Evolutionary conservation across 1,139 yeast genomes (phyloP).

Genomic region (Yamadazyma atlantica): DNA sequence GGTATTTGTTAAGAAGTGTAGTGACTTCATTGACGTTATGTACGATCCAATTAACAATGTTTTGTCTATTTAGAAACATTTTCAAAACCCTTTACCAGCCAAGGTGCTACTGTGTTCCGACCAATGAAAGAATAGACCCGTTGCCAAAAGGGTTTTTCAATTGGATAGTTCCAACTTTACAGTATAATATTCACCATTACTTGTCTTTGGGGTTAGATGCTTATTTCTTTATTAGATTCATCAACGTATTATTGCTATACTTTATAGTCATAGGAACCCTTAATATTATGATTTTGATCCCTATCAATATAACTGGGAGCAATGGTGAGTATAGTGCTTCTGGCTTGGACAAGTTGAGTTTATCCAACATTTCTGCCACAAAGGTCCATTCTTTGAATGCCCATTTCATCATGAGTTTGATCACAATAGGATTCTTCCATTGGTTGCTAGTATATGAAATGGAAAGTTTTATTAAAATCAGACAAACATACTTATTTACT

Average conservation of each 20-base stretch:
- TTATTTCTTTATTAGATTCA: slow-evolving; percentile 58
- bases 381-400: slow-evolving; percentile 47
- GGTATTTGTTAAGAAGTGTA: slow-evolving; percentile 47
- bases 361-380: slow-evolving; percentile 56
- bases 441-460: slow-evolving; percentile 51
- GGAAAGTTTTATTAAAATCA: slow-evolving; percentile 42
- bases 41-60: slow-evolving; percentile 49
- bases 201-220: slow-evolving; percentile 60
- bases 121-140: slow-evolving; percentile 35
- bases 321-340: slow-evolving; percentile 26
- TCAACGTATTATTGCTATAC: slow-evolving; percentile 46
- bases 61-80: slow-evolving; percentile 49
- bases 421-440: slow-evolving; percentile 56
- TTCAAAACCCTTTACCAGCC: slow-evolving; percentile 59
- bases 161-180: slow-evolving; percentile 49
- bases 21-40: slow-evolving; percentile 53
- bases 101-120: slow-evolving; percentile 44
- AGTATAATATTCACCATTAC: slow-evolving; percentile 41
- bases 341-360: slow-evolving; percentile 60
- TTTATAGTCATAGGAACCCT: slow-evolving; percentile 50
- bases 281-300: slow-evolving; percentile 54
- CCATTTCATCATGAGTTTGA: slow-evolving; percentile 54
- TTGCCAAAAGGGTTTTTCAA: slow-evolving; percentile 41
- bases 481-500: slow-evolving; percentile 36
- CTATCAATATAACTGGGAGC: slow-evolving; percentile 54